Conservation (phyloP, 1,139 yeast species). For the Barnettozyma hawaiiensis region DNA sequence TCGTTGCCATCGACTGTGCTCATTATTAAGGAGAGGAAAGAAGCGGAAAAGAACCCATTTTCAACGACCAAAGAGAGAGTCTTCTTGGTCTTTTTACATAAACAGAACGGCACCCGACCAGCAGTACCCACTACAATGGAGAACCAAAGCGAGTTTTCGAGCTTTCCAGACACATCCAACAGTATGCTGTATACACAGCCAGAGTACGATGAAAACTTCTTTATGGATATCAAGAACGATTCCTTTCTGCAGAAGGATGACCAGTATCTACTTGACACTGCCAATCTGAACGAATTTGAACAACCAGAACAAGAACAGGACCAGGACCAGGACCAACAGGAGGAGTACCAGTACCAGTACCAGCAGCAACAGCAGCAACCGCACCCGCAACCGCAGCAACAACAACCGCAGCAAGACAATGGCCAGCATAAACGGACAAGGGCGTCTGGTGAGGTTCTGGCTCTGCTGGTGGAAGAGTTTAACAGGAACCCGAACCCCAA, state of each 20-base stretch:
- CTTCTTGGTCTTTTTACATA: too few relatives aligned
- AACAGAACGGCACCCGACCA: too few relatives aligned
- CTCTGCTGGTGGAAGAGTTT: slow-evolving; percentile 63
- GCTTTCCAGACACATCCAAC: slow-evolving; percentile 8
- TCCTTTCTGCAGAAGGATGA: slow-evolving; percentile 2
- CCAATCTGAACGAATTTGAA: not conserved
- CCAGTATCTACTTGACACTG: not conserved
- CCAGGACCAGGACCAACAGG: not conserved
- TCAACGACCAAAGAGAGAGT: too few relatives aligned
- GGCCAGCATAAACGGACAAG: slow-evolving; percentile 39
- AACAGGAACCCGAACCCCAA: slow-evolving; percentile 66
- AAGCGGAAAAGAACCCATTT: not conserved
- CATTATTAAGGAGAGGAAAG: too few relatives aligned
- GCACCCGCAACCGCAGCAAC: slow-evolving; percentile 3
- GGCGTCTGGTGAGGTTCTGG: slow-evolving; percentile 83
- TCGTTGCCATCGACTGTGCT: too few relatives aligned
- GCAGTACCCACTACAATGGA: slow-evolving; percentile 6
- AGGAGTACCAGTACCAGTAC: slow-evolving; percentile 5
- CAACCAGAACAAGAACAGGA: not conserved
- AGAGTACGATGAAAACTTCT: slow-evolving; percentile 14
- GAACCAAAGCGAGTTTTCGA: slow-evolving; percentile 9
- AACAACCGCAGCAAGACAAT: slow-evolving; percentile 1
- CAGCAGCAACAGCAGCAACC: slow-evolving; percentile 1
- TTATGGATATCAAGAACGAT: slow-evolving; percentile 9
- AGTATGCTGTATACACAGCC: slow-evolving; percentile 13